A percentile compares a stretch with the other conserved stretches of the same genome.
These are phyloP conservation scores for Aureobasidium sp. DNA, from an alignment of 2,329 filamentous ascomycete species.

Conservation along the genomic window DNA sequence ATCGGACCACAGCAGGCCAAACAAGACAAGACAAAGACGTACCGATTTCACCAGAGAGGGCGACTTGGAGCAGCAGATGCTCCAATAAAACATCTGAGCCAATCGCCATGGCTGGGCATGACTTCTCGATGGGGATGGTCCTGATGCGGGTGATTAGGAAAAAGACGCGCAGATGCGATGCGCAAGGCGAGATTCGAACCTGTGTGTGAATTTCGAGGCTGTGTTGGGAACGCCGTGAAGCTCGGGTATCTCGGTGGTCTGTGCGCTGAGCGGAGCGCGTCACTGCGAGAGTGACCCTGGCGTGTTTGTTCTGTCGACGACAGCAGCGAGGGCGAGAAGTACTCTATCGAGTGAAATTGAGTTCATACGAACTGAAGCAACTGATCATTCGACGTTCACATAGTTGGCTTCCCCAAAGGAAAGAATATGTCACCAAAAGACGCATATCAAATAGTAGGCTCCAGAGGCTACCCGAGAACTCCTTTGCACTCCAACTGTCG, in stretches of 20 bases:
- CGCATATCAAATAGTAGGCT: not conserved
- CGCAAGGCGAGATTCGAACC: constrained; percentile 10
- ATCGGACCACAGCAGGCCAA: not conserved
- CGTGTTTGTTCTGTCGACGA: not conserved
- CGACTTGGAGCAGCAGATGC: constrained; percentile 52
- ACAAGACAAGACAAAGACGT: constrained; percentile 26
- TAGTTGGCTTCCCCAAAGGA: too few relatives aligned
- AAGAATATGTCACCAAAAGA: too few relatives aligned
- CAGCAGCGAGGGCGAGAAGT: not conserved
- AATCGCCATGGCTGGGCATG: constrained; percentile 34
- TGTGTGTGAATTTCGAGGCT: not conserved
- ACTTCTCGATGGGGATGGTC: not conserved
- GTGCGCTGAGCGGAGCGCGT: not conserved
- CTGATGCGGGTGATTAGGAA: not conserved
- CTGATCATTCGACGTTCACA: too few relatives aligned
- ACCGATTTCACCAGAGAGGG: constrained; percentile 53
- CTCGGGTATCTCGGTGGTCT: not conserved
- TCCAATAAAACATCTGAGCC: constrained; percentile 52
- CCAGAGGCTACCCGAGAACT: not conserved
- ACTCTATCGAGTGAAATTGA: not conserved
- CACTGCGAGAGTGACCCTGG: not conserved
- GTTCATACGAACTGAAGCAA: too few relatives aligned
- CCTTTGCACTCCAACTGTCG: not conserved
- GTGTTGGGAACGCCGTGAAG: constrained; percentile 2
- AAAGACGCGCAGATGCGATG: constrained; percentile 8